Conservation (phyloP, 2,329 filamentous ascomycete genomes). For the Colletotrichum paranaense region DNA sequence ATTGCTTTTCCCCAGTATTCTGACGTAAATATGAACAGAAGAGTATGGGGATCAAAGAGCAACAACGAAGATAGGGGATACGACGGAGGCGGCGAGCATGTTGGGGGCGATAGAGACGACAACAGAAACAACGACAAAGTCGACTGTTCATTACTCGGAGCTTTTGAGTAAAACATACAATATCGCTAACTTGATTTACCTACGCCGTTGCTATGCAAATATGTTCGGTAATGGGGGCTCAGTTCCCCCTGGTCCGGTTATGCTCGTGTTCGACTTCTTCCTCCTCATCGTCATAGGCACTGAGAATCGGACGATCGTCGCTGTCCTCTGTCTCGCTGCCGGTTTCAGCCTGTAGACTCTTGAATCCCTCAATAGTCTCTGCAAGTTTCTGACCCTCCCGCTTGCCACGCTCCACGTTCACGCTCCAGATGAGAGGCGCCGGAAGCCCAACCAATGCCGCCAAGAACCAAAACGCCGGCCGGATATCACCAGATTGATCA, state of each 20-base stretch:
- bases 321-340: slow-evolving; percentile 43
- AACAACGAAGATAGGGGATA: neutral
- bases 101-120: neutral
- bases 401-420: slow-evolving; percentile 85
- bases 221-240: neutral
- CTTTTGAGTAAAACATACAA: neutral
- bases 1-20: neutral
- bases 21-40: neutral
- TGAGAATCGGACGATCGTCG: slow-evolving; percentile 49
- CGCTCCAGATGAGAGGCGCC: slow-evolving; percentile 84
- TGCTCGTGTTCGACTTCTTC: slow-evolving; percentile 38
- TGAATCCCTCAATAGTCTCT: slow-evolving; percentile 65
- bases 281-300: slow-evolving; percentile 48
- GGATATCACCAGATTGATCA: slow-evolving; percentile 82
- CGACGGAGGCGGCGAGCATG: neutral
- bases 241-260: slow-evolving; percentile 10
- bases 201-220: slow-evolving; percentile 42
- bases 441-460: slow-evolving; percentile 86
- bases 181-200: slow-evolving; percentile 21
- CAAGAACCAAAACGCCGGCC: slow-evolving; percentile 92
- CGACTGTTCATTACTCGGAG: neutral
- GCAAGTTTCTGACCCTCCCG: slow-evolving; percentile 74
- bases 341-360: slow-evolving; percentile 36
- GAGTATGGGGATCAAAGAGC: neutral
- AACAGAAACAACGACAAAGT: neutral